Evolutionary conservation across 2,329 filamentous ascomycete species (phyloP).

Genomic region (Pseudocercospora fijiensis): DNA sequence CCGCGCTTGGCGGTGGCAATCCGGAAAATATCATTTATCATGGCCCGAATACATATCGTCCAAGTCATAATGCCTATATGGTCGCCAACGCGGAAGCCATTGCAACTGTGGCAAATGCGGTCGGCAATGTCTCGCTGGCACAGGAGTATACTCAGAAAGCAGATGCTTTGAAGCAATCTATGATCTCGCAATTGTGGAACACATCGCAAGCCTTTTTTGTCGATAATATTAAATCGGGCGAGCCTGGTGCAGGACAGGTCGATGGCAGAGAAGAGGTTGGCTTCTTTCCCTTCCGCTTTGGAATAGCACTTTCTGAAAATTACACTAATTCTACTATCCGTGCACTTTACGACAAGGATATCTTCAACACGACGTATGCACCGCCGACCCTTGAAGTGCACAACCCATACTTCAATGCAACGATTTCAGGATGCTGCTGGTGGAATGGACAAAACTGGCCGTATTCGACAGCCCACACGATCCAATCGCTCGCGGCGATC

Average conservation of each 20-base stretch:
- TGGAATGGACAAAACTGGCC: constrained; percentile 53
- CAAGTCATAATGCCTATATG: constrained; percentile 49
- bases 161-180: constrained; percentile 38
- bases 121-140: constrained; percentile 36
- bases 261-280: constrained; percentile 45
- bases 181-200: constrained; percentile 44
- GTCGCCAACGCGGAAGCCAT: constrained; percentile 47
- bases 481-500: constrained; percentile 42
- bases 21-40: constrained; percentile 28
- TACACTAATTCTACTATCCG: constrained; percentile 41
- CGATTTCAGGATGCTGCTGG: constrained; percentile 39
- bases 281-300: constrained; percentile 46
- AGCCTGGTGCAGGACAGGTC: constrained; percentile 1
- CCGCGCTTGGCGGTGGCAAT: background rate
- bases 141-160: constrained; percentile 39
- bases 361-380: constrained; percentile 43
- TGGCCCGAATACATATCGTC: constrained; percentile 46
- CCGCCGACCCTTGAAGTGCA: constrained; percentile 47
- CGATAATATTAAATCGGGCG: constrained; percentile 36
- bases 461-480: constrained; percentile 45
- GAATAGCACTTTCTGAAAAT: constrained; percentile 31
- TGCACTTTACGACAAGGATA: constrained; percentile 40
- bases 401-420: constrained; percentile 43
- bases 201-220: constrained; percentile 27
- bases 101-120: constrained; percentile 39